Evolutionary conservation across 176 grass and related monocot genomes (phyloP).

Genomic region (Aegilops speltoides): DNA sequence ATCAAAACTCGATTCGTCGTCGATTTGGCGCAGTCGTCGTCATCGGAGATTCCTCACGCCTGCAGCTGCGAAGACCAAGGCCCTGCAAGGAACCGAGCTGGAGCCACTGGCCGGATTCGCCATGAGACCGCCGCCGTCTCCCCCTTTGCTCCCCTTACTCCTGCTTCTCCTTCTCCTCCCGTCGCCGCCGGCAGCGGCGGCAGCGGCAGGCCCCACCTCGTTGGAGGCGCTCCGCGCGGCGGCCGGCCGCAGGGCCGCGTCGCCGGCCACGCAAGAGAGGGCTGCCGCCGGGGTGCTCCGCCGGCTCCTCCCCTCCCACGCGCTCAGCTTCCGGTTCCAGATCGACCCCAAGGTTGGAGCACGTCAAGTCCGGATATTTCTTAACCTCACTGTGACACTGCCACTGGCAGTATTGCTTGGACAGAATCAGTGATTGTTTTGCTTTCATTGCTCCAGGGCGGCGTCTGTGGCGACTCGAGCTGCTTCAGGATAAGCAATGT

Average conservation of each 20-base stretch:
- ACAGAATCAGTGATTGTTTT: not conserved
- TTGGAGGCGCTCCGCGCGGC: conserved; percentile 32
- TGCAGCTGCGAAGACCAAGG: not conserved
- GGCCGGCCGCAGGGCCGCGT: conserved; percentile 38
- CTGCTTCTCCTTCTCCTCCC: conserved; percentile 37
- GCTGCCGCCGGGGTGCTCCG: conserved; percentile 50
- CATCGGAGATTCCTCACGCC: not conserved
- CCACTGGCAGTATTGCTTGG: not conserved
- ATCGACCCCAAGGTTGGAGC: conserved; percentile 69
- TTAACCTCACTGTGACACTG: not conserved
- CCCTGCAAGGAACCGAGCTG: not conserved
- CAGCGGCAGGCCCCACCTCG: not conserved
- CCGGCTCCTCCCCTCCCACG: conserved; percentile 64
- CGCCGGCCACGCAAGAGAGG: conserved; percentile 58
- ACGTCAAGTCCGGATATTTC: not conserved
- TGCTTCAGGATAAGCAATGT: conserved; percentile 82
- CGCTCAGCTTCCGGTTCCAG: conserved; percentile 71
- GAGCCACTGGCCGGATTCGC: conserved; percentile 10
- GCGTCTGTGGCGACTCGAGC: conserved; percentile 50
- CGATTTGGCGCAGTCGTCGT: not conserved
- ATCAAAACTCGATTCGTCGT: not conserved
- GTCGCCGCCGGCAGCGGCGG: not conserved
- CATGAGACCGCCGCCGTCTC: conserved; percentile 23
- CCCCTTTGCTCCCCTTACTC: not conserved
- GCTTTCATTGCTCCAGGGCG: conserved; percentile 37